Evolutionary conservation across 2,329 filamentous ascomycete species (phyloP), one percentile per base, ranked within the genome.

Genomic region (Pyricularia grisea): DNA sequence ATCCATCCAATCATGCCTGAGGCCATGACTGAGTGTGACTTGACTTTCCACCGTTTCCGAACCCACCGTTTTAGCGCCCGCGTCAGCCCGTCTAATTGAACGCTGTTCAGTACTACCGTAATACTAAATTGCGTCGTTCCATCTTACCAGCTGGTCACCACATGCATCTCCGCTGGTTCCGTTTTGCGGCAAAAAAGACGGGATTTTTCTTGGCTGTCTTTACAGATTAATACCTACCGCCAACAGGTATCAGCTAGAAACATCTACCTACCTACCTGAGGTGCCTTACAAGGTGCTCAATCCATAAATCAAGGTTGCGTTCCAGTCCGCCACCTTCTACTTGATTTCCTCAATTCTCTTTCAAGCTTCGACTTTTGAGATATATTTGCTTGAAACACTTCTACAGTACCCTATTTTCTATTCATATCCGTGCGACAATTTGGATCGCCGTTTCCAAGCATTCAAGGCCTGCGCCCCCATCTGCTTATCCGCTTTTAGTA

Each of bases 361-460:
- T 20, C 42, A 20, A 50, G 17, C 7, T 50, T 50, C 42, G 17
- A 50, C 42, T n/a, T 50, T 20, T 50, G 10, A 20, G 17, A n/a
- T 50, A n/a, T 50, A 50, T 50, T 50, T 50, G 4, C 17, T 50
- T 50, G 42, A 50, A 50, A 50, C 42, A 50, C 42, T 50, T n/a
- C 17, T 50, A 50, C 17, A 50, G 27, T 61, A 27, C n/a, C 58
- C 58, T 17, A 25, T 23, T 61, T 61, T 61, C 58, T 61, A 61
- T 25, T 61, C n/a, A 61, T 61, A 61, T 61, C 58, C 58, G 58
- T 61, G 58, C 58, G 58, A 61, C 58, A 27, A 61, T 61, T 61
- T 61, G 58, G 58, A 61, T 61, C 58, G 58, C 58, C 58, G 58
- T 61, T 61, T 61, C 58, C 58, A 61, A 61, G 58, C 58, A 61